phyloP scores from a whole-genome alignment of 2,329 filamentous ascomycete genomes.

The Aureobasidium zeae region DNA sequence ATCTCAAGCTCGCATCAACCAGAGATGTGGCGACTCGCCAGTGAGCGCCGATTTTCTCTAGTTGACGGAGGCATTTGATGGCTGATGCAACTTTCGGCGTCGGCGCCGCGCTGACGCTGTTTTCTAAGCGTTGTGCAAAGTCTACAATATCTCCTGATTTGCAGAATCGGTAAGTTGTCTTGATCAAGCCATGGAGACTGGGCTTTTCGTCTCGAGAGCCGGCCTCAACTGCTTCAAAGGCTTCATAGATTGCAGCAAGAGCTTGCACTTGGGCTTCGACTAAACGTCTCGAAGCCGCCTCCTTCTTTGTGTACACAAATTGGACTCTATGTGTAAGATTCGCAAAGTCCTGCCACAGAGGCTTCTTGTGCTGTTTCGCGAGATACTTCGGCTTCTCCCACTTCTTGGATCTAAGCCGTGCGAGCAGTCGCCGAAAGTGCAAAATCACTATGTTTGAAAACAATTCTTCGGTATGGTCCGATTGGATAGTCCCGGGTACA shows the following conservation, averaged over 20 bases:
- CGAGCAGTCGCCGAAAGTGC: constrained; percentile 3
- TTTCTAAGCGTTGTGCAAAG: constrained; percentile 5
- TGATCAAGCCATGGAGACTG: background rate
- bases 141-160: background rate
- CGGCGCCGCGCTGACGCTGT: background rate
- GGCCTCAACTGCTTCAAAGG: background rate
- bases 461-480: background rate
- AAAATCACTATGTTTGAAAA: constrained; percentile 1
- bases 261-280: background rate
- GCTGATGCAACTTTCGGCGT: constrained; percentile 5
- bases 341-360: constrained; percentile 10
- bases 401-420: background rate
- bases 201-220: background rate
- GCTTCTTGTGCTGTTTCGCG: constrained; percentile 4
- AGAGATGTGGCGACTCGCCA: constrained; percentile 1
- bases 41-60: constrained; percentile 10
- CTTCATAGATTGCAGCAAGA: constrained; percentile 1
- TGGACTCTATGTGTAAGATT: constrained; percentile 4
- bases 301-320: constrained; percentile 10
- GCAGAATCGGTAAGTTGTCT: constrained; percentile 4
- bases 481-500: background rate
- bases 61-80: constrained; percentile 10
- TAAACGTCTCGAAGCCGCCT: background rate
- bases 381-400: constrained; percentile 15
- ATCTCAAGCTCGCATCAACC: background rate